These are phyloP conservation scores for Anisogramma anomala DNA, from an alignment of 2,329 filamentous ascomycete genomes.

Conservation along the genomic window DNA sequence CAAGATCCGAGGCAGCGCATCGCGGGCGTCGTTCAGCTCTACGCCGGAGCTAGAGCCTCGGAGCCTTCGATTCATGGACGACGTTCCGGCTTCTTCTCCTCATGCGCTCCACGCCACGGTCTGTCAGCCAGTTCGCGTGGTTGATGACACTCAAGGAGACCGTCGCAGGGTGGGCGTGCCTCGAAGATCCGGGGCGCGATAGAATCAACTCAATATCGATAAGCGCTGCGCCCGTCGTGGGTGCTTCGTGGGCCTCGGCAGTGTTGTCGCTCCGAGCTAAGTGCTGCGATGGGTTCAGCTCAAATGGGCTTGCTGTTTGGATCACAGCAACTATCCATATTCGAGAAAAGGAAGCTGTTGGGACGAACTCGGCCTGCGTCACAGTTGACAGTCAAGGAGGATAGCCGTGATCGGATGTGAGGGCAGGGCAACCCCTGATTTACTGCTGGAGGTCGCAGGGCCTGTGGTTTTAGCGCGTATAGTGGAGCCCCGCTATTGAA, in stretches of 20 bases:
- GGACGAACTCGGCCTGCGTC: no score
- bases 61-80: conserved; percentile 19
- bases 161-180: no score
- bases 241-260: background rate
- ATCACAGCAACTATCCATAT: background rate
- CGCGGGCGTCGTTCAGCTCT: conserved; percentile 14
- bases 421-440: background rate
- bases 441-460: background rate
- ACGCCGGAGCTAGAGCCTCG: conserved; percentile 22
- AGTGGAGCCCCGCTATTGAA: background rate
- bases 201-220: conserved; percentile 3
- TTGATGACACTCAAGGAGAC: no score
- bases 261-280: no score
- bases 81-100: conserved; percentile 7
- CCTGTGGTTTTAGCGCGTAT: background rate
- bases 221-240: background rate
- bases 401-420: background rate
- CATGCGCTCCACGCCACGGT: conserved; percentile 3
- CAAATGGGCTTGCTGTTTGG: no score
- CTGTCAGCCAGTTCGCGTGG: background rate
- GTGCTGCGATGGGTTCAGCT: no score
- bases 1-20: conserved; percentile 5
- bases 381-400: background rate
- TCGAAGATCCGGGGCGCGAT: background rate
- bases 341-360: background rate